Base-by-base conservation (phyloP, 1,284 basidiomycete species). In the Ceratobasidium sp. region DNA sequence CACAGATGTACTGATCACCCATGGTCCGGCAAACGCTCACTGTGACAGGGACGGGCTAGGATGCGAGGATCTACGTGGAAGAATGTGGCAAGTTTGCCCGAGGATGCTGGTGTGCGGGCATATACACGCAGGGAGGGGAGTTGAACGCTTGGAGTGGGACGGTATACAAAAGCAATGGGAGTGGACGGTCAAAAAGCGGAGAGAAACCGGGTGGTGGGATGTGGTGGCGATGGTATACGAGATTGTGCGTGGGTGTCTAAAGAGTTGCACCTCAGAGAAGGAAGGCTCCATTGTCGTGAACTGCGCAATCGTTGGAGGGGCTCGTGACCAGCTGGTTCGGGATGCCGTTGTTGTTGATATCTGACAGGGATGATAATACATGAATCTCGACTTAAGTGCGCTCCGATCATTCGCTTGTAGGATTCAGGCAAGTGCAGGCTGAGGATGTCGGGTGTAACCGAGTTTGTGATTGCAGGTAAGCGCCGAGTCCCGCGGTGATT, bases 1-100 rank as follows among this genome's bases (percentile, higher is more conserved):
- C 33, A 84, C 84, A 0, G 86, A 87, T 80, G 82, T 88, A 38
- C 80, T 87, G 62, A 81, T 88, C 73, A 87, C 86, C 0, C 87
- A 87, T 70, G 86, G 87, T 2, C 87, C 87, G 15, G 86, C 86
- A 0, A 75, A 80, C 23, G 78, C 74, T 48, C 85, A 86, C 79
- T 82, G 85, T 61, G 84, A 86, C 79, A 74, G 78, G 23, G 44
- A 76, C 33, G 48, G 68, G 26, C 50, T 78, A 13, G 86, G 86
- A 0, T 87, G 86, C 77, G 70, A 78, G 1, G 82, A 82, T 4
- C 83, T 87, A 3, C 80, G 86, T 44, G 42, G 71, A 2, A 83
- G 81, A 3, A 61, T 87, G 1, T 84, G 84, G 85, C 78, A 80
- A 10, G 77, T 85, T 7, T 82, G 83, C 52, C 87, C 86, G 12